Evolutionary conservation across 129 eudicot genomes (phyloP), one percentile per base, ranked within the genome.

Genomic region (Glebionis coronaria): DNA sequence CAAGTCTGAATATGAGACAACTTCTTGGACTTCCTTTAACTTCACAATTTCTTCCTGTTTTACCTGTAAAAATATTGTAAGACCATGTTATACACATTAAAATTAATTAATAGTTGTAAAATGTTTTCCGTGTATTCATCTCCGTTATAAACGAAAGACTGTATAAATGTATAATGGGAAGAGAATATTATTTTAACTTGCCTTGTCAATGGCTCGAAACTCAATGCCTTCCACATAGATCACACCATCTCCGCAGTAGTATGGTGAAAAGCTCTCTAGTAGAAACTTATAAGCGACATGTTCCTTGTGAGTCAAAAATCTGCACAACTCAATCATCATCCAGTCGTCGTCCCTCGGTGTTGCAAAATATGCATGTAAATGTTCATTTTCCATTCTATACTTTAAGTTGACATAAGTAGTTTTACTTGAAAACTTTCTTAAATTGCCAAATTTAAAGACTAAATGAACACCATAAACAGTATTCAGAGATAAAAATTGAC

Each of bases 261-360:
- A n/a, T 65, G 9, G 44, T 10, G 70, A 65, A 25, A 47, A 25
- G 3, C 57, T 47, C 57, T 65, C 70, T 25, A 65, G 56, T 14
- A 47, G 0, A 27, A 47, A 42, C 27, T 66, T 58, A 66, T 15
- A 15, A 25, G 7, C 25, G n/a, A 12, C 18, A 6, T 12, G 44
- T n/a, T 64, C 40, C 44, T 65, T 8, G 9, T 13, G 5, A 46
- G 25, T 47, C 7, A 49, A 27, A 44, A 65, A 65, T 9, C 70
- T 56, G 3, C 3, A 65, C 44, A 65, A 25, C 27, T 50, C 71
- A 16, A 66, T 49, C 71, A 50, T 50, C 71, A 67, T 50, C 71
- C 71, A 67, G 0, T 52, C 47, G 3, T 67, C 28, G 4, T 50
- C 28, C 52, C 71, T 67, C 46, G 46, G 16, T 29, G 59, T 52